Percentiles rank a stretch among this genome's conserved stretches.
Evolutionary conservation across 257 asterid species (phyloP).

Genomic region (Forsythia suspensa): DNA sequence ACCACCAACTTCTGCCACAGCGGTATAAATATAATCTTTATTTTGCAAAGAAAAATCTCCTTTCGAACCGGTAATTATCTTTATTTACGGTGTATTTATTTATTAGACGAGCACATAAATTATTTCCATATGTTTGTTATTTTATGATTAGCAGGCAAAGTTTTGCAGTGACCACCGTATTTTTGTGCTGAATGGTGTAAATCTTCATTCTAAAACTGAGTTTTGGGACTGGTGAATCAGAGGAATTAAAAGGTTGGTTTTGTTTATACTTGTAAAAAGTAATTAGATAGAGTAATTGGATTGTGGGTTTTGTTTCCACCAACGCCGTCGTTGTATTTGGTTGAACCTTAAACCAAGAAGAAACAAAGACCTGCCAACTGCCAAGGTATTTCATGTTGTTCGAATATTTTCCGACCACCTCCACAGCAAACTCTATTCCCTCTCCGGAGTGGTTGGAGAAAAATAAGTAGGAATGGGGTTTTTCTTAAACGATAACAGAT

Average conservation of each 20-base stretch:
- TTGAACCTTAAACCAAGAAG: no score
- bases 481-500: no score
- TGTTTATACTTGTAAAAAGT: constrained; percentile 7
- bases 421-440: no score
- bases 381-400: no score
- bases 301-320: background rate
- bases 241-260: constrained; percentile 17
- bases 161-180: background rate
- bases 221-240: constrained; percentile 19
- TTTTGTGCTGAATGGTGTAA: constrained; percentile 23
- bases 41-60: constrained; percentile 8
- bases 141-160: constrained; percentile 24
- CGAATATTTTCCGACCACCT: no score
- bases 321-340: no score
- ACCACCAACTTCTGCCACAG: no score
- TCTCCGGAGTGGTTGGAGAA: no score
- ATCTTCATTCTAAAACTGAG: constrained; percentile 26
- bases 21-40: background rate
- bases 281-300: constrained; percentile 20
- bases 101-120: background rate
- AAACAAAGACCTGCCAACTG: no score
- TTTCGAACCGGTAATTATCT: background rate
- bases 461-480: no score
- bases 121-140: background rate
- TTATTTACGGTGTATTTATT: background rate